Evolutionary conservation across 345 rosid genomes (phyloP).

Genomic region (Theobroma cacao): DNA sequence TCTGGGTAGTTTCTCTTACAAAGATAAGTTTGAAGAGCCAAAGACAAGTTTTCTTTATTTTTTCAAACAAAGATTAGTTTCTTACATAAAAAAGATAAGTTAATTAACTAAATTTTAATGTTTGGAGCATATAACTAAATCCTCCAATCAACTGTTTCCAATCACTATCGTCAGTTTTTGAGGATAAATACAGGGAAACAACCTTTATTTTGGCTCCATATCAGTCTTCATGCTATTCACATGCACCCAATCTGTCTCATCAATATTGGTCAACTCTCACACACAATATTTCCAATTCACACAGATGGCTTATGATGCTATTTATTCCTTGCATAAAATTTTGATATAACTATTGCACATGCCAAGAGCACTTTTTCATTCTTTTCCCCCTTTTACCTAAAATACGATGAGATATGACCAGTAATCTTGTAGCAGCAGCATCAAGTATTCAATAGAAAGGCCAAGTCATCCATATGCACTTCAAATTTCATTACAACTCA

Average conservation of each 20-base stretch:
- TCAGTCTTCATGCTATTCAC: not conserved
- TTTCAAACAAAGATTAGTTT: not conserved
- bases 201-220: not conserved
- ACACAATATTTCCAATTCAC: not conserved
- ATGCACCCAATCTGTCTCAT: not conserved
- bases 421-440: not conserved
- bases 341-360: not conserved
- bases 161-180: not conserved
- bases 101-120: not conserved
- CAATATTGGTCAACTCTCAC: not conserved
- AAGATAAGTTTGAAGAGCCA: not conserved
- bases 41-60: not conserved
- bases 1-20: not conserved
- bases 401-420: not conserved
- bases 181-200: not conserved
- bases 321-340: not conserved
- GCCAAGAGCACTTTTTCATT: not conserved
- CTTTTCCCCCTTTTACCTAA: not conserved
- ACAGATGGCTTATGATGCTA: not conserved
- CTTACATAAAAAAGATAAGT: not conserved
- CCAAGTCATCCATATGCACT: not conserved
- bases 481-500: not conserved
- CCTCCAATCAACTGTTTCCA: not conserved
- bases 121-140: not conserved
- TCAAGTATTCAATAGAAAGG: not conserved